A percentile compares a stretch with the other conserved stretches of the same genome.
phyloP scores from a whole-genome alignment of 2,329 filamentous ascomycete species.

The Drechslerella stenobrocha region DNA sequence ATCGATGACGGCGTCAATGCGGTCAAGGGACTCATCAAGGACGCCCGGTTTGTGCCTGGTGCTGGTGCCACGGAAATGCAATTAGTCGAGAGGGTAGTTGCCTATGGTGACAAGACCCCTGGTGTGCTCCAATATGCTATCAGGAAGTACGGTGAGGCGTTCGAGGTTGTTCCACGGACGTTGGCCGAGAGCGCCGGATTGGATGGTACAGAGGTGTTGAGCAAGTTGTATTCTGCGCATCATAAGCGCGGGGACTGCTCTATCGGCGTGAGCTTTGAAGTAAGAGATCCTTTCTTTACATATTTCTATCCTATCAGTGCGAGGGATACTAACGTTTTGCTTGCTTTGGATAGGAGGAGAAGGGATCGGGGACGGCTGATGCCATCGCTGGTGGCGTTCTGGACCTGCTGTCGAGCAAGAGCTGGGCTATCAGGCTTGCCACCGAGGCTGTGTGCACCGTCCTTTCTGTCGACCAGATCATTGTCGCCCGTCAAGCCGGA shows the following conservation, averaged over 20 bases:
- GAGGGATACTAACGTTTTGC: neutral
- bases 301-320: constrained; percentile 48
- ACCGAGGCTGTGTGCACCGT: constrained; percentile 93
- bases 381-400: constrained; percentile 85
- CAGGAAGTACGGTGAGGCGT: constrained; percentile 94
- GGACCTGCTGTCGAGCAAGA: constrained; percentile 87
- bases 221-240: constrained; percentile 88
- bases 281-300: constrained; percentile 53
- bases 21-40: constrained; percentile 95
- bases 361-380: constrained; percentile 79
- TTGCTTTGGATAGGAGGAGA: constrained; percentile 64
- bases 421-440: constrained; percentile 95
- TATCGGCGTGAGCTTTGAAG: constrained; percentile 90
- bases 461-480: constrained; percentile 96
- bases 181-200: constrained; percentile 93
- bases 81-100: constrained; percentile 86
- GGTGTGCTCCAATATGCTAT: constrained; percentile 95
- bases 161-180: constrained; percentile 92
- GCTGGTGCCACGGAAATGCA: constrained; percentile 94
- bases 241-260: constrained; percentile 85
- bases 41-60: constrained; percentile 85
- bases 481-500: constrained; percentile 94
- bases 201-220: constrained; percentile 95
- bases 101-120: constrained; percentile 86
- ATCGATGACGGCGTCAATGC: constrained; percentile 98